Evolutionary conservation across 129 eudicot genomes (phyloP), one percentile per base, ranked within the genome.

Genomic region (Escallonia herrerae): DNA sequence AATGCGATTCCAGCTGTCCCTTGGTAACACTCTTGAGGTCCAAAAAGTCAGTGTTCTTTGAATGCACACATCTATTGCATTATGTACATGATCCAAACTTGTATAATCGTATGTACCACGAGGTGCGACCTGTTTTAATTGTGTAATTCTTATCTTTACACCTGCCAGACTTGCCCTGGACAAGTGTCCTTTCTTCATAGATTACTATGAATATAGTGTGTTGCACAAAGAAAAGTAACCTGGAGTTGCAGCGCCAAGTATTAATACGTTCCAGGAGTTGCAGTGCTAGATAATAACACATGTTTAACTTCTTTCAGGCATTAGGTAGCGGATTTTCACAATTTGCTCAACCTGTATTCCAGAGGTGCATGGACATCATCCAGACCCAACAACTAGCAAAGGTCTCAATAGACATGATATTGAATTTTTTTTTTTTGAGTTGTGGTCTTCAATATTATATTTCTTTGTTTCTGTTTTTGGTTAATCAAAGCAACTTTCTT

Each of bases 281-380:
- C 33, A n/a, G 60, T 63, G 60, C 46, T 42, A 50, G 56, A 42
- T 39, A 40, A 39, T 68, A 62, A 62, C 65, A 38, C 33, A 56
- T 48, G 71, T 70, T 64, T 42, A 12, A 40, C 59, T 68, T 63
- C 57, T 77, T 85, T 72, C 87, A 91, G 97, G 96, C 97, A 64
- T 74, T 91, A 75, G 97, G 97, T 41, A 69, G 83, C 14, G 97
- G 95, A 67, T 91, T 91, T 70, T 68, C 87, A 7, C 95, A 81
- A 63, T 91, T 91, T 81, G 90, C 97, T 58, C 95, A 77, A 50
- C 97, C 97, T 66, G 97, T 91, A 62, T 91, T 80, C 70, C 97
- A 85, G 83, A 91, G 97, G 88, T 91, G 97, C 95, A 87, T 91
- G 70, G 76, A 77, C 79, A 83, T 85, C 82, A 91, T 91, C 72